phyloP scores from a whole-genome alignment of 2,329 filamentous ascomycete species.

The Monosporascus sp. region DNA sequence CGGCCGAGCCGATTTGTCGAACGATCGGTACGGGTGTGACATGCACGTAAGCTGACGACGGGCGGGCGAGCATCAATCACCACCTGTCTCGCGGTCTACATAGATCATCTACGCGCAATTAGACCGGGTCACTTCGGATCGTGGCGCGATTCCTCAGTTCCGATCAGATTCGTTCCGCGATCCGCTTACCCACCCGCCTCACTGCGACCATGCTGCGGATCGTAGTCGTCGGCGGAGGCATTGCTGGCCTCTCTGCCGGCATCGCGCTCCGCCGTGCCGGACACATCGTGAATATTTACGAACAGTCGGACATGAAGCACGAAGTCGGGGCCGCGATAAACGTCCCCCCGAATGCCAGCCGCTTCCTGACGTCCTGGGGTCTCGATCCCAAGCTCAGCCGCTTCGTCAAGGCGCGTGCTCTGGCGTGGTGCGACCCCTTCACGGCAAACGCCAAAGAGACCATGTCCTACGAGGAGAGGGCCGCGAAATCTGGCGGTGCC shows the following conservation, averaged over 20 bases:
- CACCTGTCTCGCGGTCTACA: too few relatives aligned
- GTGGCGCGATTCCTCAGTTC: too few relatives aligned
- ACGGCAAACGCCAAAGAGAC: not conserved
- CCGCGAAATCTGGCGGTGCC: slow-evolving; percentile 21
- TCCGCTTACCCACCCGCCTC: too few relatives aligned
- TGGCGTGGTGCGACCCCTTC: slow-evolving; percentile 2
- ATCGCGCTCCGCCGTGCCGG: slow-evolving; percentile 22
- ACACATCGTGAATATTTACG: slow-evolving; percentile 20
- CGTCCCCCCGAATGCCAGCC: slow-evolving; percentile 31
- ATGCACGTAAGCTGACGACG: too few relatives aligned
- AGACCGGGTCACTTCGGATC: too few relatives aligned
- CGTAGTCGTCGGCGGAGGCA: slow-evolving; percentile 22
- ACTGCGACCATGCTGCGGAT: not conserved
- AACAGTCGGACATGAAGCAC: slow-evolving; percentile 28
- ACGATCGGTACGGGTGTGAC: too few relatives aligned
- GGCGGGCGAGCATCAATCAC: too few relatives aligned
- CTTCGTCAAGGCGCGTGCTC: slow-evolving; percentile 7
- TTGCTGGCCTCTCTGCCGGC: slow-evolving; percentile 24
- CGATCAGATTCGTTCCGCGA: too few relatives aligned
- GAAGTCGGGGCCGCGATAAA: slow-evolving; percentile 38
- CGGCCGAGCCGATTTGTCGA: too few relatives aligned
- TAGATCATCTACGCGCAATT: too few relatives aligned
- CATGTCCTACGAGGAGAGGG: slow-evolving; percentile 9
- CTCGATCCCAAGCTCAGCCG: slow-evolving; percentile 25
- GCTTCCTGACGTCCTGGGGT: slow-evolving; percentile 28